Evolutionary conservation across 169 alveolate species (phyloP), one percentile per base, ranked within the genome.

Genomic region (Plasmodium vivax): DNA sequence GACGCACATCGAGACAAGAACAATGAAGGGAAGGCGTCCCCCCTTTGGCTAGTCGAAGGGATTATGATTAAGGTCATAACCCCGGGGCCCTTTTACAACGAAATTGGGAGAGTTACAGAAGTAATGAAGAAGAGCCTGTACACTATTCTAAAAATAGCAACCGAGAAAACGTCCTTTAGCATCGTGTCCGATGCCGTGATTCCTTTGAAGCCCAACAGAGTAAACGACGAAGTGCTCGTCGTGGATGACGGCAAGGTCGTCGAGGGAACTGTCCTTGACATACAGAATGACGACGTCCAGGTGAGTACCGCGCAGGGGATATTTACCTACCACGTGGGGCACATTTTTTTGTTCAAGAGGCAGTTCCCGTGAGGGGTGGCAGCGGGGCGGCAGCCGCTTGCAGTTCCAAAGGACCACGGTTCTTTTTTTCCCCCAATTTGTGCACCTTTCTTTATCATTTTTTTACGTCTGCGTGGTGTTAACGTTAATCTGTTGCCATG

Each of bases 31-130:
- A 62, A 30, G 82, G 81, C 3, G 12, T 36, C 62, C 14, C 77
- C 72, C 2, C 54, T 32, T 34, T 90, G 94, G 94, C 7, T 90
- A 90, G 32, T 80, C 73, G 14, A n/a, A 68, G 94, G 91, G 8
- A 68, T 90, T 36, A 81, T 90, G 74, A 71, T 90, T 7, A 79
- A 90, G 77, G 84, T 90, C 2, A 58, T 90, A 9, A 90, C 91
- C 16, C 94, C 94, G 38, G 94, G 94, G 2, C 84, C 82, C 51
- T 90, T 81, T 79, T 82, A 62, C 43, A 90, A 90, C 83, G 94
- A 90, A 90, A 82, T 81, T 36, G 94, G 94, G 54, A 90, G 68
- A 81, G 83, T 90, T 38, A 41, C 54, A n/a, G 91, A 80, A 5
- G 75, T 90, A 19, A 90, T 81, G n/a, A 81, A 68, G 56, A 90